phyloP scores from a whole-genome alignment of 2,329 filamentous ascomycete species.

The Exophiala dermatitidis region DNA sequence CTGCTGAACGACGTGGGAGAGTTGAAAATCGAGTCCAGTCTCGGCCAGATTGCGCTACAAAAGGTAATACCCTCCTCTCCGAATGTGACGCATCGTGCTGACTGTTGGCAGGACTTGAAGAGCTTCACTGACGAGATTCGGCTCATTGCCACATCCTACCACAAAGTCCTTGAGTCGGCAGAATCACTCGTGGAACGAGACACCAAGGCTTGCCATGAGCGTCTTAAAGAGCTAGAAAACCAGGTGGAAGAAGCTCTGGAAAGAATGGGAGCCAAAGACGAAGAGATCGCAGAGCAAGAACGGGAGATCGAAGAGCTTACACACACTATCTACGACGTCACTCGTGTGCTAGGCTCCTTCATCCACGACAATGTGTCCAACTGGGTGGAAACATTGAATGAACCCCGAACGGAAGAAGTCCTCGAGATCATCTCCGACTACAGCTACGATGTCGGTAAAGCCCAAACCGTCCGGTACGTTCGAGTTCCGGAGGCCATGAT shows the following conservation, averaged over 20 bases:
- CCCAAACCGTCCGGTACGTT: conserved; percentile 6
- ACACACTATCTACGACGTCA: conserved; percentile 16
- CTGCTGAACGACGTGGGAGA: conserved; percentile 15
- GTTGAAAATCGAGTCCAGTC: conserved; percentile 10
- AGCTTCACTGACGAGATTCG: conserved; percentile 11
- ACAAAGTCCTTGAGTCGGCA: conserved; percentile 16
- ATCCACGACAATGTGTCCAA: conserved; percentile 13
- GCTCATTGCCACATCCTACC: conserved; percentile 14
- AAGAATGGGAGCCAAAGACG: conserved; percentile 13
- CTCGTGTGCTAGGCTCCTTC: conserved; percentile 18
- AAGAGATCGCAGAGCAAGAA: conserved; percentile 12
- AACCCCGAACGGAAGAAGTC: conserved; percentile 17
- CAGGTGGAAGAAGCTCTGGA: conserved; percentile 9
- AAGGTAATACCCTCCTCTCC: not conserved
- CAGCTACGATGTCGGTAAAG: not conserved
- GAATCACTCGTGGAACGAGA: conserved; percentile 21
- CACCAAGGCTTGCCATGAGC: conserved; percentile 6
- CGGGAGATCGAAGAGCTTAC: conserved; percentile 12
- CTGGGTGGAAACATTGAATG: conserved; percentile 7
- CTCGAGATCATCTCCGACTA: conserved; percentile 20
- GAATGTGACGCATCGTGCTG: not conserved
- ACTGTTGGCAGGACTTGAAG: conserved; percentile 14
- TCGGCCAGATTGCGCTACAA: conserved; percentile 10
- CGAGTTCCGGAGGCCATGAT: conserved; percentile 18
- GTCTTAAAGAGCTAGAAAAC: conserved; percentile 15